Evolutionary conservation across 192 early-diverging fungal genomes (phyloP).

Genomic region (Podila epicladia): DNA sequence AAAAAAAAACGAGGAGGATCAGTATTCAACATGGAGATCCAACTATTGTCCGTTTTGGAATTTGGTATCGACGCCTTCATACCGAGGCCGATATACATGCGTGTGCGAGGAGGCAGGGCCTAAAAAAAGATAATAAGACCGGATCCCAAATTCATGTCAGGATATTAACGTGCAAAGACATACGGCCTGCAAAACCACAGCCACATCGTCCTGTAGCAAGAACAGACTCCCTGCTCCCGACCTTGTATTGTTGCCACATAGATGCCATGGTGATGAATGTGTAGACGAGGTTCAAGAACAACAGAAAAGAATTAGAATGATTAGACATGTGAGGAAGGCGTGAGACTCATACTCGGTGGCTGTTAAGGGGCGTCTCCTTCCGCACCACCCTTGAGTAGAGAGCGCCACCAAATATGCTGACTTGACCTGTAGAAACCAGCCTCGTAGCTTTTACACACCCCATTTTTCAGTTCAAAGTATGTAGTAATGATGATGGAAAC

Average conservation of each 20-base stretch:
- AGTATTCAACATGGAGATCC: too few relatives aligned
- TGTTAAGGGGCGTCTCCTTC: too few relatives aligned
- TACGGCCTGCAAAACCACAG: neutral
- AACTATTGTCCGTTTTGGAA: neutral
- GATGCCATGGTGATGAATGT: constrained; percentile 3
- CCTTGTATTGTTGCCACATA: constrained; percentile 15
- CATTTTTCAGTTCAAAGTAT: too few relatives aligned
- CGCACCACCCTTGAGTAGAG: too few relatives aligned
- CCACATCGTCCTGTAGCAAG: too few relatives aligned
- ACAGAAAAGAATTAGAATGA: neutral
- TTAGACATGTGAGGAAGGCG: too few relatives aligned
- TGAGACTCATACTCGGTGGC: too few relatives aligned
- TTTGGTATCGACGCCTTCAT: neutral
- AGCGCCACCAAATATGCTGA: too few relatives aligned
- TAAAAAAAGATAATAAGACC: neutral
- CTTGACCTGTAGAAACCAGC: too few relatives aligned
- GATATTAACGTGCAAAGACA: neutral
- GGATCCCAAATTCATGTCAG: neutral
- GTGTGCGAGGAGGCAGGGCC: constrained; percentile 47
- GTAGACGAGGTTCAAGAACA: neutral
- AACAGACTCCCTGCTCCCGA: too few relatives aligned
- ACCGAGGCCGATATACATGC: constrained; percentile 48
- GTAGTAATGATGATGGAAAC: too few relatives aligned
- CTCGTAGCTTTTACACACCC: too few relatives aligned
- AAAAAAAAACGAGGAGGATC: neutral